A percentile compares a stretch with the other conserved stretches of the same genome.
phyloP scores from a whole-genome alignment of 2,329 filamentous ascomycete species.

The Penicillium sp. region DNA sequence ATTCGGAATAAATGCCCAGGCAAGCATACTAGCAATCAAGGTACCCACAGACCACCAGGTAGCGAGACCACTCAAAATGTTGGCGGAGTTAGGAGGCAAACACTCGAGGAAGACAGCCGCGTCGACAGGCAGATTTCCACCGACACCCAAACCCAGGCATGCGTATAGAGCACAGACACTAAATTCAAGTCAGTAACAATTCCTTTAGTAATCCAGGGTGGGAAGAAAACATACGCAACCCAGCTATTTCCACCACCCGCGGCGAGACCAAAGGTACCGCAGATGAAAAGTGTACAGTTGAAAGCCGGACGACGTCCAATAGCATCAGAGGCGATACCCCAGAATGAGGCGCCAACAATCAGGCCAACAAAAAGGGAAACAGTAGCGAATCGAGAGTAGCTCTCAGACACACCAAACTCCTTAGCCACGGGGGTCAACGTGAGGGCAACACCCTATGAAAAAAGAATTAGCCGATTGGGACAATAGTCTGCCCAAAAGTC shows the following conservation, averaged over 20 bases:
- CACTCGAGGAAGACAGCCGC: conserved; percentile 74
- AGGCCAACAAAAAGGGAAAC: conserved; percentile 75
- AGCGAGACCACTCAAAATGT: conserved; percentile 77
- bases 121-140: conserved; percentile 66
- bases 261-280: conserved; percentile 72
- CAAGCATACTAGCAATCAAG: conserved; percentile 66
- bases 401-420: conserved; percentile 73
- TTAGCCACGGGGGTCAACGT: conserved; percentile 62
- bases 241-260: conserved; percentile 71
- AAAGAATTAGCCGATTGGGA: conserved; percentile 16
- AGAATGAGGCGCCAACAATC: conserved; percentile 75
- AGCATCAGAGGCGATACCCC: conserved; percentile 77
- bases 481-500: neutral
- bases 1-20: conserved; percentile 75
- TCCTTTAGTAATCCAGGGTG: too few species aligned
- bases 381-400: conserved; percentile 76
- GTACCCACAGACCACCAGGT: conserved; percentile 88
- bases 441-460: conserved; percentile 70
- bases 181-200: neutral
- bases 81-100: conserved; percentile 73
- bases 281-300: conserved; percentile 76
- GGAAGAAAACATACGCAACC: conserved; percentile 48
- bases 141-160: conserved; percentile 69
- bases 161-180: conserved; percentile 63
- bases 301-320: conserved; percentile 78